These are phyloP conservation scores for Colletotrichum kahawae DNA, from an alignment of 2,329 filamentous ascomycete species.

Conservation along the genomic window DNA sequence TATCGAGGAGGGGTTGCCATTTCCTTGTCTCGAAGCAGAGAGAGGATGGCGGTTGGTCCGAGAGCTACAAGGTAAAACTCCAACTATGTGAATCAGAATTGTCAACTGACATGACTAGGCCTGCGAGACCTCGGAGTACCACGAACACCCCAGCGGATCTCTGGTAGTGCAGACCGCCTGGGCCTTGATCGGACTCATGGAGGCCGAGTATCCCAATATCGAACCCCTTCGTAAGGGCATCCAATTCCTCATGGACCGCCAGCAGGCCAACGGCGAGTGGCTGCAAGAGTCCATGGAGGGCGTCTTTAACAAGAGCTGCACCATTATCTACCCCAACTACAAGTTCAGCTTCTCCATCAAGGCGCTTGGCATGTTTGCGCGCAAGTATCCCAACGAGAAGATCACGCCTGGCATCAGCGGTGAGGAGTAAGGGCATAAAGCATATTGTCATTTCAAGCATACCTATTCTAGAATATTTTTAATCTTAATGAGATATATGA, in stretches of 20 bases:
- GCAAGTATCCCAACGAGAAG: slow-evolving; percentile 70
- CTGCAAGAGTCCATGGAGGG: slow-evolving; percentile 94
- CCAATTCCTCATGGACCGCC: slow-evolving; percentile 81
- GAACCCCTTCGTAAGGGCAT: slow-evolving; percentile 76
- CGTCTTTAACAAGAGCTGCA: slow-evolving; percentile 98
- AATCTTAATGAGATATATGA: neutral
- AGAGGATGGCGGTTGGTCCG: slow-evolving; percentile 93
- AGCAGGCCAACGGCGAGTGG: slow-evolving; percentile 93
- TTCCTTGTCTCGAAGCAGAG: slow-evolving; percentile 88
- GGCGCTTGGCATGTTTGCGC: slow-evolving; percentile 87
- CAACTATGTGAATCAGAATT: neutral
- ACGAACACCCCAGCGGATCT: slow-evolving; percentile 74
- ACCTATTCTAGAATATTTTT: neutral
- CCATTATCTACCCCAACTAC: slow-evolving; percentile 99
- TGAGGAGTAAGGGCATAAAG: neutral
- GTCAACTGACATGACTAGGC: slow-evolving; percentile 48
- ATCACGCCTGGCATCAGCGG: slow-evolving; percentile 35
- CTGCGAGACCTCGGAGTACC: slow-evolving; percentile 78
- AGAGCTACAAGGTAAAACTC: slow-evolving; percentile 75
- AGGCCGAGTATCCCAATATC: slow-evolving; percentile 80
- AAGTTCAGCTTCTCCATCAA: slow-evolving; percentile 97
- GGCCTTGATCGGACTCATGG: slow-evolving; percentile 82
- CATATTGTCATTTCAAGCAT: neutral
- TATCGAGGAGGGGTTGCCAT: slow-evolving; percentile 77
- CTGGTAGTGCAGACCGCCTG: slow-evolving; percentile 96